Evolutionary conservation across 306 rosid species (phyloP).

Genomic region (Vicia sativa): DNA sequence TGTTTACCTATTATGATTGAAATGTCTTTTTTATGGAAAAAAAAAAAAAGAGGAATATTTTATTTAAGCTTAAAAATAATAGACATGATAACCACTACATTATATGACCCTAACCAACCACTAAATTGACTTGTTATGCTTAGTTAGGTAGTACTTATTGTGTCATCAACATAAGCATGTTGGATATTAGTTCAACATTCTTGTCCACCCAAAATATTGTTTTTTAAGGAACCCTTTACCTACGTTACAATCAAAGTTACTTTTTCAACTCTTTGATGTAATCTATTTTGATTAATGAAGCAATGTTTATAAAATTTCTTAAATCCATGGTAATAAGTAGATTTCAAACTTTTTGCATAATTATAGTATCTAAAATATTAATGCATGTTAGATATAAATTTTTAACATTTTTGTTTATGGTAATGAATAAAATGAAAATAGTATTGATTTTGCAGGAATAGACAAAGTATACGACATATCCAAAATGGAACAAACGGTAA

Average conservation of each 20-base stretch:
- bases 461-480: slow-evolving; percentile 69
- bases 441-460: slow-evolving; percentile 52
- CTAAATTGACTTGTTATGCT: slow-evolving; percentile 13
- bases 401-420: no score
- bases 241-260: slow-evolving; percentile 12
- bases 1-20: background rate
- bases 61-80: background rate
- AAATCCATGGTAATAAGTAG: background rate
- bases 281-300: background rate
- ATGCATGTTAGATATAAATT: no score
- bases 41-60: background rate
- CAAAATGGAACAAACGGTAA: slow-evolving; percentile 46
- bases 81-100: slow-evolving; percentile 26
- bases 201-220: background rate
- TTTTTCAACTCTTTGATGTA: background rate
- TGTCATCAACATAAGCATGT: background rate
- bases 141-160: background rate
- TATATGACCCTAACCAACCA: slow-evolving; percentile 18
- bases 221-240: slow-evolving; percentile 4
- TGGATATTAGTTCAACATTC: slow-evolving; percentile 1
- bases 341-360: background rate
- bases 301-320: no score
- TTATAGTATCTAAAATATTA: no score
- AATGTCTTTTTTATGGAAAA: background rate
- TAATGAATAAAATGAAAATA: background rate